Conservation (phyloP, 1,284 basidiomycete species). For the Bothia castanella region DNA sequence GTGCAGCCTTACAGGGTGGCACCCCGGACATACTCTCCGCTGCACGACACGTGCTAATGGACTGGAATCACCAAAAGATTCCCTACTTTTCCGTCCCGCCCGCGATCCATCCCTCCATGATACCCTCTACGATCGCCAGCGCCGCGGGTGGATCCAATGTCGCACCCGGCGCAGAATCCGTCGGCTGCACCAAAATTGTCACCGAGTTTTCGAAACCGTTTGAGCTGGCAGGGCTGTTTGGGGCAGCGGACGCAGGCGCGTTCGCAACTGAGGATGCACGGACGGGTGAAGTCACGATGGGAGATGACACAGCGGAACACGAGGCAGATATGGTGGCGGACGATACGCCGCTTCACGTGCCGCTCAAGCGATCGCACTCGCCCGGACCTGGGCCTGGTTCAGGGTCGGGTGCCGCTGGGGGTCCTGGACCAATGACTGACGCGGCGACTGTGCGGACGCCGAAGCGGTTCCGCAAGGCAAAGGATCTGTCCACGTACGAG, state of each 20-base stretch:
- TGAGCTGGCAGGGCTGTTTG: constrained; percentile 70
- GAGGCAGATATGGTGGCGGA: constrained; percentile 47
- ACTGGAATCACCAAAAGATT: constrained; percentile 98
- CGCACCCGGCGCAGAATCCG: constrained; percentile 67
- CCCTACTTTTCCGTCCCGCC: constrained; percentile 86
- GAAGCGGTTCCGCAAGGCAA: constrained; percentile 55
- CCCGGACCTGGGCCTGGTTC: constrained; percentile 17
- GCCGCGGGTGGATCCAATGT: constrained; percentile 24
- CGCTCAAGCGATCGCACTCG: constrained; percentile 38
- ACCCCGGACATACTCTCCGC: constrained; percentile 85
- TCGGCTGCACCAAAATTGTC: constrained; percentile 73
- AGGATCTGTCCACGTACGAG: constrained; percentile 46
- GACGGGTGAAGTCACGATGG: constrained; percentile 35
- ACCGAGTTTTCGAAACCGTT: constrained; percentile 66
- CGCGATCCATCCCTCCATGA: constrained; percentile 66
- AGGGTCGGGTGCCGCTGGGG: not conserved
- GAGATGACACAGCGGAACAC: constrained; percentile 32
- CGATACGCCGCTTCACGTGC: constrained; percentile 38
- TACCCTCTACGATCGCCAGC: constrained; percentile 51
- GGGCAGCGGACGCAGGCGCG: constrained; percentile 69
- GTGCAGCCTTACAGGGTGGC: constrained; percentile 62
- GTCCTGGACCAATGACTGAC: constrained; percentile 1
- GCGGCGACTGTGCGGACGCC: constrained; percentile 39
- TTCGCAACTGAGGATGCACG: constrained; percentile 39
- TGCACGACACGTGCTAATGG: constrained; percentile 81